Evolutionary conservation across 306 rosid species (phyloP).

Genomic region (Ormosia semicastrata): DNA sequence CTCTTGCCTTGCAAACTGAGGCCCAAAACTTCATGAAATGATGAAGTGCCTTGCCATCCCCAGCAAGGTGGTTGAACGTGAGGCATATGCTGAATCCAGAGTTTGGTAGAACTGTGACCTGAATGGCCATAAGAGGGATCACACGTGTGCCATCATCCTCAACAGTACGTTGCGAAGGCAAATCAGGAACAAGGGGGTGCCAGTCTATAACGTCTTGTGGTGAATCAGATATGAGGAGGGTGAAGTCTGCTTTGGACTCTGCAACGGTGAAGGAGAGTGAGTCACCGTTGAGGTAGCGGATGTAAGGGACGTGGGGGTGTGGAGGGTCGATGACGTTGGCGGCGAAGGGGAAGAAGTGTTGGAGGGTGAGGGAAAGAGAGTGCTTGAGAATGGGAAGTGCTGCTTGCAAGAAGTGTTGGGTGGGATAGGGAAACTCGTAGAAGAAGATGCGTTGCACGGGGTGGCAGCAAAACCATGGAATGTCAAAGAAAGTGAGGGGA

Average conservation of each 20-base stretch:
- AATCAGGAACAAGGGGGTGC: constrained; percentile 7
- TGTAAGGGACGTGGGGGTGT: constrained; percentile 15
- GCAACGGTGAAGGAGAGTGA: constrained; percentile 21
- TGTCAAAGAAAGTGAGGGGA: constrained; percentile 43
- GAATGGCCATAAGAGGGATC: constrained; percentile 23
- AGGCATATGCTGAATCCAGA: constrained; percentile 12
- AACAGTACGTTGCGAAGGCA: not conserved
- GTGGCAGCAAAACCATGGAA: constrained; percentile 30
- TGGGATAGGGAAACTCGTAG: constrained; percentile 26
- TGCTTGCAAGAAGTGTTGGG: constrained; percentile 20
- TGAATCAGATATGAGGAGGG: not conserved
- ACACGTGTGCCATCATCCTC: not conserved
- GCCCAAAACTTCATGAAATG: constrained; percentile 43
- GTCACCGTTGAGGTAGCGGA: constrained; percentile 13
- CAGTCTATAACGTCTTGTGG: constrained; percentile 12
- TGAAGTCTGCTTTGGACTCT: not conserved
- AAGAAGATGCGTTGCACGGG: constrained; percentile 37
- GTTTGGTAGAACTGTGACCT: constrained; percentile 26
- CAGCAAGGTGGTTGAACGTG: constrained; percentile 18
- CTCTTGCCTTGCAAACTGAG: not conserved
- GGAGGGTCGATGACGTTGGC: constrained; percentile 29
- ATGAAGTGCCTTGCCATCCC: constrained; percentile 26
- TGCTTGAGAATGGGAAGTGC: constrained; percentile 37
- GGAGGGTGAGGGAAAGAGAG: constrained; percentile 44
- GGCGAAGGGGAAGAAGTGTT: constrained; percentile 40